These are phyloP conservation scores for Kazachstania viticola DNA, from an alignment of 805 yeast genomes.

Conservation along the genomic window DNA sequence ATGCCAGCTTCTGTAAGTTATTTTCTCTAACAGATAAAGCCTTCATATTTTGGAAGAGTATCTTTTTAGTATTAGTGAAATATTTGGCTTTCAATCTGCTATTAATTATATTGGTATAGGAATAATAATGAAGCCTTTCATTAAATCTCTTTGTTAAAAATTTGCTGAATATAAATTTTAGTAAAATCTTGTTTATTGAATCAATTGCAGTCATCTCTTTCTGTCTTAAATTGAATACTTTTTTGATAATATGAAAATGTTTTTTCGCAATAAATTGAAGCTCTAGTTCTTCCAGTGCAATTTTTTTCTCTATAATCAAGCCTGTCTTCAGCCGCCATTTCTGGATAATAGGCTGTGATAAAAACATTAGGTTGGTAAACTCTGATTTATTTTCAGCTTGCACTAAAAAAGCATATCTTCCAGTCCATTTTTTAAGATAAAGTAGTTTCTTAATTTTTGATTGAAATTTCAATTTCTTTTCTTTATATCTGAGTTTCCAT, in stretches of 20 bases:
- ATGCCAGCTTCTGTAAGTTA: no score
- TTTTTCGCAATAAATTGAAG: slow-evolving; percentile 5
- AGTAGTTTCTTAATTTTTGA: no score
- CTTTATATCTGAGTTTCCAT: no score
- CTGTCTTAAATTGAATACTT: slow-evolving; percentile 3
- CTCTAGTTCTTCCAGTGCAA: slow-evolving; percentile 3
- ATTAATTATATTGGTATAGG: slow-evolving; percentile 4
- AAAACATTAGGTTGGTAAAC: slow-evolving; percentile 2
- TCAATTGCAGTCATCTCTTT: slow-evolving; percentile 6
- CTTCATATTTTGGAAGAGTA: no score
- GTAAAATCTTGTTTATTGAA: slow-evolving; percentile 4
- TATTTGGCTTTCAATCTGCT: slow-evolving; percentile 2
- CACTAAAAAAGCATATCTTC: no score
- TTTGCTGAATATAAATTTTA: slow-evolving; percentile 6
- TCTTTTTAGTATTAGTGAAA: no score
- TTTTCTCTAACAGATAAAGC: no score
- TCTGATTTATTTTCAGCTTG: no score
- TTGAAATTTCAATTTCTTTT: no score
- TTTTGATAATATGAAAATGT: slow-evolving; percentile 4
- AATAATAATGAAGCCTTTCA: slow-evolving; percentile 8
- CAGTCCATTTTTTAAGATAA: no score
- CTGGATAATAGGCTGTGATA: slow-evolving; percentile 3
- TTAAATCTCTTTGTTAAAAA: slow-evolving; percentile 15
- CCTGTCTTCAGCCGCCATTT: neutral
- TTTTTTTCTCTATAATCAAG: neutral